Evolutionary conservation across 192 early-diverging fungal species (phyloP).

Genomic region (Backusella circina): DNA sequence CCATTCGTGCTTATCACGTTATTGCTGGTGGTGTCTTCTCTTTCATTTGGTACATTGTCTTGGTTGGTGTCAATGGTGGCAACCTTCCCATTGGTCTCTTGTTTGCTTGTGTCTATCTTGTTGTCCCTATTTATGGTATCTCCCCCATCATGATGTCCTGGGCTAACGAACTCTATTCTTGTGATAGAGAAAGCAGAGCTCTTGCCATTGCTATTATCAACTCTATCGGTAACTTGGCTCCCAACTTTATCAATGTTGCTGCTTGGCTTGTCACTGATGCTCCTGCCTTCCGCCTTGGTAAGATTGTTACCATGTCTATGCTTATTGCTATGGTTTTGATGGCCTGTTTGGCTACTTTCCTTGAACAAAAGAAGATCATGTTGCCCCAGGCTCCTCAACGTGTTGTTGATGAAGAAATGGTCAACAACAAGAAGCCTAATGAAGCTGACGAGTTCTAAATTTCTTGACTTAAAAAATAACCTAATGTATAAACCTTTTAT

Average conservation of each 20-base stretch:
- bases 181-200: conserved; percentile 21
- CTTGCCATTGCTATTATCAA: conserved; percentile 26
- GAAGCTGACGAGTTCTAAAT: neutral
- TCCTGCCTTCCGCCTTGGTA: conserved; percentile 16
- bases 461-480: neutral
- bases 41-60: conserved; percentile 18
- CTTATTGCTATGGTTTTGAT: conserved; percentile 1
- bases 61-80: conserved; percentile 24
- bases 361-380: conserved; percentile 1
- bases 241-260: conserved; percentile 23
- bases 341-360: neutral
- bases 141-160: conserved; percentile 27
- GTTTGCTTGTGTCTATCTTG: conserved; percentile 20
- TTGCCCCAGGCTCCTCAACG: neutral
- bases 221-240: conserved; percentile 23
- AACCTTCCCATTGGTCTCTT: conserved; percentile 11
- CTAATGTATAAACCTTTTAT: neutral
- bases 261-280: conserved; percentile 16
- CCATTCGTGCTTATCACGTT: conserved; percentile 16
- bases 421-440: neutral
- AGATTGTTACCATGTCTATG: conserved; percentile 4
- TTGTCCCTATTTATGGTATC: conserved; percentile 19
- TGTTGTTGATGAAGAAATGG: conserved; percentile 1
- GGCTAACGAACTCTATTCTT: conserved; percentile 22
- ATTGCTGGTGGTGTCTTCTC: conserved; percentile 10